phyloP scores from a whole-genome alignment of 2,329 filamentous ascomycete genomes.

The Colletotrichum tamarilloi region DNA sequence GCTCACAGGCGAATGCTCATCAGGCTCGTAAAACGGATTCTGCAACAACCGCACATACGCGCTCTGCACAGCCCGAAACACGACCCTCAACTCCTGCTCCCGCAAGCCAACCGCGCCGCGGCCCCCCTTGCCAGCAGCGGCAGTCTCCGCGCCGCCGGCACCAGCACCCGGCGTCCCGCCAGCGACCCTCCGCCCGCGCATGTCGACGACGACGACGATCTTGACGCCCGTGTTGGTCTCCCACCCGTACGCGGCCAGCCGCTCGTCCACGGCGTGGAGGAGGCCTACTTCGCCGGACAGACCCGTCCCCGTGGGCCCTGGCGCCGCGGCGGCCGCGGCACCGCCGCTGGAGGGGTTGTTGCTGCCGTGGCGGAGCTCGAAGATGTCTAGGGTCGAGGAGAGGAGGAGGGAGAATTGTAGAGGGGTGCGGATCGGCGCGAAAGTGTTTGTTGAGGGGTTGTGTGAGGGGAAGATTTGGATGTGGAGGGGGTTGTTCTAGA shows the following conservation, averaged over 20 bases:
- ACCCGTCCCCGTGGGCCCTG: conserved; percentile 46
- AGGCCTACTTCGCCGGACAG: conserved; percentile 89
- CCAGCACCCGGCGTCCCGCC: not conserved
- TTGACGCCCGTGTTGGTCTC: conserved; percentile 96
- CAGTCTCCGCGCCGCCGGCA: not conserved
- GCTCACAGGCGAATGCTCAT: conserved; percentile 76
- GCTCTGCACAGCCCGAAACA: conserved; percentile 92
- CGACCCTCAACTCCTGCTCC: conserved; percentile 89
- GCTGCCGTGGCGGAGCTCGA: conserved; percentile 83
- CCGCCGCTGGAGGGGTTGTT: conserved; percentile 54
- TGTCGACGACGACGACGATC: conserved; percentile 90
- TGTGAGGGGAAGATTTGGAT: conserved; percentile 88
- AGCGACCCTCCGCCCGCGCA: conserved; percentile 75
- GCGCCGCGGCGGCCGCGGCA: conserved; percentile 30
- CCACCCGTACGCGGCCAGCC: conserved; percentile 93
- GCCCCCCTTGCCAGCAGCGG: conserved; percentile 42
- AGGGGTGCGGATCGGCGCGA: conserved; percentile 72
- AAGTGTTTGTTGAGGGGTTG: conserved; percentile 64
- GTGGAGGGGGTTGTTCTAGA: conserved; percentile 94
- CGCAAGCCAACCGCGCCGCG: conserved; percentile 73
- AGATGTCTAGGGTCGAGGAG: conserved; percentile 92
- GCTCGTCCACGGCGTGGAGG: conserved; percentile 92
- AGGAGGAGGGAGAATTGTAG: conserved; percentile 93
- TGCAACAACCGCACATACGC: conserved; percentile 90
- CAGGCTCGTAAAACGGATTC: conserved; percentile 94